Base-by-base conservation (phyloP, 2,329 filamentous ascomycete species). In the Colletotrichum abscissum region DNA sequence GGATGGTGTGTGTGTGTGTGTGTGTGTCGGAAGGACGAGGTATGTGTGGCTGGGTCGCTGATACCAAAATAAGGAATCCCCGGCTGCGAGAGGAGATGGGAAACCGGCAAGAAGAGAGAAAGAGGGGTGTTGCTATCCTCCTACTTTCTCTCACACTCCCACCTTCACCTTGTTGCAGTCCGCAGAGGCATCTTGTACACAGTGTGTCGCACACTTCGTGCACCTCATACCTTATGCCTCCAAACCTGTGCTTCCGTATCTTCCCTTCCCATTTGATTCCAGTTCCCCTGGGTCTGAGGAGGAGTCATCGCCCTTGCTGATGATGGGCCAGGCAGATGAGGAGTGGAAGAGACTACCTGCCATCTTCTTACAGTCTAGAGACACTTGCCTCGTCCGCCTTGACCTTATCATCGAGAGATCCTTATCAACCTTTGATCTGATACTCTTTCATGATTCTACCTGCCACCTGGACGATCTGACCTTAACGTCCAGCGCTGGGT, bases 21-120 rank as follows among this genome's bases (percentile, higher is more conserved):
- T 35, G 22, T 22, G 46, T 35, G 42, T 16, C 26, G n/a, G 35
- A 7, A 55, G 38, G 38, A 42, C 38, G 38, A 42, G 58, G 12
- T 28, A 38, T 26, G 42, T 63, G 62, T 64, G 62, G 62, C 49
- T 64, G 62, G 49, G 33, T 30, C 11, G 58, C 58, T 55, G 58
- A 59, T 57, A 63, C 58, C 30, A 49, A 63, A 72, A 71, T 57
- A 62, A 72, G 69, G 57, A 68, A 49, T 38, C n/a, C 22, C 57
- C 28, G 30, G 16, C 16, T 33, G 14, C 35, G n/a, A 46, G n/a
- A 7, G 2, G 28, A 55, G 28, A 33, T n/a, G 19, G 46, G 33
- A n/a, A 6, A n/a, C 7, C n/a, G 12, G 7, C 14, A 24, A 46
- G 4, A 12, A 14, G 11, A 33, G 7, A 19, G 19, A 33, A 11